Evolutionary conservation across 1,284 basidiomycete species (phyloP).

Genomic region (Melampsora americana): DNA sequence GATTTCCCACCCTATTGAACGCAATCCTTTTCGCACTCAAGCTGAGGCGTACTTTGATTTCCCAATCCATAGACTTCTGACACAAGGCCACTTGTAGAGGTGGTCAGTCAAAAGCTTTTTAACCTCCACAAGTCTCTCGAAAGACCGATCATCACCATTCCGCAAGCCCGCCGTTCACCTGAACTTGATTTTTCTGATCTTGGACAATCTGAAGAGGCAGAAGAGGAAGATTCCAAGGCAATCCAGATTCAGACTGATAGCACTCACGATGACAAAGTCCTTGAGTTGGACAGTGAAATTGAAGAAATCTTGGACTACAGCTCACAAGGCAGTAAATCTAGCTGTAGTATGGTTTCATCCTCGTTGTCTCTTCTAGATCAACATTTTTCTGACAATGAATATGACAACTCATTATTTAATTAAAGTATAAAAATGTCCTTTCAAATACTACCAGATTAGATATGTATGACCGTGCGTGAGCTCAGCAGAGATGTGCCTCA

Average conservation of each 20-base stretch:
- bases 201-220: background rate
- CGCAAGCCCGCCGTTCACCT: background rate
- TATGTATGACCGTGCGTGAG: too few relatives aligned
- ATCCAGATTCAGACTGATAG: background rate
- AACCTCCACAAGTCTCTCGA: background rate
- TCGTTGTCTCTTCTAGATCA: background rate
- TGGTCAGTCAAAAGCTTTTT: background rate
- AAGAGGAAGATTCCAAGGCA: background rate
- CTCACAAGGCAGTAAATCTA: background rate
- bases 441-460: too few relatives aligned
- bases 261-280: background rate
- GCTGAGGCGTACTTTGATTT: background rate
- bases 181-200: background rate
- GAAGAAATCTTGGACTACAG: slow-evolving; percentile 3
- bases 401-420: too few relatives aligned
- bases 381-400: background rate
- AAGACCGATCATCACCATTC: background rate
- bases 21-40: background rate
- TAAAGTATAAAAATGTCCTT: too few relatives aligned
- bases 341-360: background rate
- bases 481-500: too few relatives aligned
- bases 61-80: background rate
- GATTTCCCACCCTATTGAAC: background rate
- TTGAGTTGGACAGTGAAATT: slow-evolving; percentile 6
- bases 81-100: background rate